Conservation (phyloP, 78 protist genomes). For the Planoprotostelium fungivorum region DNA sequence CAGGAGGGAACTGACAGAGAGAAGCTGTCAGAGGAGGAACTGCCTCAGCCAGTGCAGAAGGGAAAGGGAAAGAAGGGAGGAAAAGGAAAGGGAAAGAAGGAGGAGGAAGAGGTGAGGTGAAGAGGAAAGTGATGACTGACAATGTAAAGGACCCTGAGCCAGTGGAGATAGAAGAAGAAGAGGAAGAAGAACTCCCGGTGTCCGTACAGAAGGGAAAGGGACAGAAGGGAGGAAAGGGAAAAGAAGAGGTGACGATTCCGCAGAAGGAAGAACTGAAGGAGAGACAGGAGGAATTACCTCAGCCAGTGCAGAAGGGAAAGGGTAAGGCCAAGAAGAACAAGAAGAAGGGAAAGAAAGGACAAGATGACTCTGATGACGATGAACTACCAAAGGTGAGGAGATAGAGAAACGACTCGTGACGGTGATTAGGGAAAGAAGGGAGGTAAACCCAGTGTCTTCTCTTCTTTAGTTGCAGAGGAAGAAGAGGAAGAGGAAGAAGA, state of each 20-base stretch:
- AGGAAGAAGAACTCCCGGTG: conserved; percentile 36
- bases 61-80: conserved; percentile 3
- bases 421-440: conserved; percentile 5
- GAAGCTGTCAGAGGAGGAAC: conserved; percentile 13
- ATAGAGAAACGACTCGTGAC: conserved; percentile 15
- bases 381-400: conserved; percentile 12
- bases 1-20: conserved; percentile 11
- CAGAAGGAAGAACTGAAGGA: neutral
- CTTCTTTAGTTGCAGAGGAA: conserved; percentile 13
- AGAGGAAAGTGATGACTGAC: neutral
- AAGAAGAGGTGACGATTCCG: conserved; percentile 19
- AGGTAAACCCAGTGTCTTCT: conserved; percentile 15
- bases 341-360: conserved; percentile 22
- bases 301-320: conserved; percentile 33
- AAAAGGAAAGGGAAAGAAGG: neutral
- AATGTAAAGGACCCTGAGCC: neutral
- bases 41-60: conserved; percentile 46
- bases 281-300: conserved; percentile 2
- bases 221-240: neutral
- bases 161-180: neutral
- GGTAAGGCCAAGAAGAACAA: neutral
- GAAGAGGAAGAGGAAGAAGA: conserved; percentile 21
- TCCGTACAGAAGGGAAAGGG: conserved; percentile 48
- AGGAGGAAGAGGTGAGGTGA: neutral
- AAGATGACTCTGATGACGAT: conserved; percentile 9